Conservation (phyloP, 2,329 filamentous ascomycete species). For the Botrytis fabae region DNA sequence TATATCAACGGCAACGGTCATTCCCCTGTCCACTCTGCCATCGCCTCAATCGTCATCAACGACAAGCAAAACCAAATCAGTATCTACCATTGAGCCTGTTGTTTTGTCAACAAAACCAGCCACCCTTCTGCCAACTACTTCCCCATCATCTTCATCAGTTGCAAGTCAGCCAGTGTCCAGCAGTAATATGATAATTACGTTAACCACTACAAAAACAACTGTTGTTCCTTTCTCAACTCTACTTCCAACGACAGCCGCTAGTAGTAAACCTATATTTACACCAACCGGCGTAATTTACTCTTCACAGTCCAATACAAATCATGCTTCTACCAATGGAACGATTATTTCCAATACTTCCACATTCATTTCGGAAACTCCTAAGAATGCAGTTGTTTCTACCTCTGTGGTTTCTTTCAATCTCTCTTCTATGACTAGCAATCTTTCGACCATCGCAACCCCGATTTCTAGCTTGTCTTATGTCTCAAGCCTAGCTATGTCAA, state of each 20-base stretch:
- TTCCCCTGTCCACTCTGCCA: constrained; percentile 24
- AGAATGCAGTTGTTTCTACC: constrained; percentile 6
- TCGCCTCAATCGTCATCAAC: neutral
- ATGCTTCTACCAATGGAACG: neutral
- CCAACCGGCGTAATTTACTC: neutral
- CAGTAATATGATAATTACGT: neutral
- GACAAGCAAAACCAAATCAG: neutral
- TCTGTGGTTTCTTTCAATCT: neutral
- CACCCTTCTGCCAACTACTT: neutral
- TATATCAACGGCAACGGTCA: constrained; percentile 28
- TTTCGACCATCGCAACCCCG: constrained; percentile 10
- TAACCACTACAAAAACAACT: neutral
- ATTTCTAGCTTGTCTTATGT: neutral
- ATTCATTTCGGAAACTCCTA: neutral
- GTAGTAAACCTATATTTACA: neutral
- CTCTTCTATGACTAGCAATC: neutral
- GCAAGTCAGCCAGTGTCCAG: neutral
- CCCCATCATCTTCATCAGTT: neutral
- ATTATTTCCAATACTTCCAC: neutral
- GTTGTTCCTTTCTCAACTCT: neutral
- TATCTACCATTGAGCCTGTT: neutral
- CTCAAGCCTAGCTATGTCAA: neutral
- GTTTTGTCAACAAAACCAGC: constrained; percentile 20
- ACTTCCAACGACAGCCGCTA: neutral
- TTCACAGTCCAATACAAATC: neutral